phyloP scores from a whole-genome alignment of 1,139 yeast species.

The Yamadazyma buinensis region DNA sequence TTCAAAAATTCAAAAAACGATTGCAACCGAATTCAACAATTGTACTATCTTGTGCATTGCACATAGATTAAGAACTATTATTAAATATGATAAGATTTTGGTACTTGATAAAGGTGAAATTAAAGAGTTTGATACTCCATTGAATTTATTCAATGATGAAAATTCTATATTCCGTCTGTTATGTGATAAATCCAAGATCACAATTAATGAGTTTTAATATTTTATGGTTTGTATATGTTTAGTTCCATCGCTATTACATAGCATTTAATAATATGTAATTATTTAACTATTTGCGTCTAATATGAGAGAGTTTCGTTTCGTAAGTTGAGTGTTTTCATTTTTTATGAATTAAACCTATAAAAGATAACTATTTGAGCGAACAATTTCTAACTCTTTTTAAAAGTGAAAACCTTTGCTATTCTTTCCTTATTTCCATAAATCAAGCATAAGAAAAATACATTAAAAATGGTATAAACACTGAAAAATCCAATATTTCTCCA shows the following conservation, averaged over 20 bases:
- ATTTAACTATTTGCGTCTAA: too few relatives aligned
- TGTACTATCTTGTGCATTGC: constrained; percentile 30
- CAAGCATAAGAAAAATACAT: constrained; percentile 22
- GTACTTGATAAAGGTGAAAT: constrained; percentile 52
- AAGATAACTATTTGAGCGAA: too few relatives aligned
- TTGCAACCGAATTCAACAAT: constrained; percentile 12
- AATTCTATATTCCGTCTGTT: constrained; percentile 36
- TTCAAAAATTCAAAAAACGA: constrained; percentile 47
- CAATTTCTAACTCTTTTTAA: too few relatives aligned
- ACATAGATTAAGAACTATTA: constrained; percentile 13
- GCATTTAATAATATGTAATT: too few relatives aligned
- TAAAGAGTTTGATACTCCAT: constrained; percentile 47
- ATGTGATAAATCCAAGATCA: constrained; percentile 33
- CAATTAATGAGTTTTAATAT: constrained; percentile 2
- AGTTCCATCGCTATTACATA: too few relatives aligned
- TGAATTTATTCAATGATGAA: constrained; percentile 27
- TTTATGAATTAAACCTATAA: too few relatives aligned
- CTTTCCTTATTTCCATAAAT: background rate
- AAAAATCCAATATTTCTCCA: constrained; percentile 69
- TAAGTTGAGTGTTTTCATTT: too few relatives aligned
- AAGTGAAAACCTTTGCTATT: too few relatives aligned
- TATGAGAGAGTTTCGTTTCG: too few relatives aligned
- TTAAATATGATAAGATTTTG: constrained; percentile 39
- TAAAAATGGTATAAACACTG: constrained; percentile 54
- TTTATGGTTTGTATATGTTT: too few relatives aligned